phyloP scores from a whole-genome alignment of 306 rosid genomes.

The apple (Malus domestica) region ASM211411v1 NC_041793.1:46701001-46701500 shows the following conservation, averaged over 20 bases:
- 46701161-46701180: no score
- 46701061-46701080: conserved; percentile 24
- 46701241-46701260: conserved; percentile 74
- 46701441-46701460: conserved; percentile 40
- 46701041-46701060: conserved; percentile 31
- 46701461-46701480: no score
- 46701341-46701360: conserved; percentile 26
- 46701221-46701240: conserved; percentile 87
- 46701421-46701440: conserved; percentile 36
- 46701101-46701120: conserved; percentile 47
- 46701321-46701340: no score
- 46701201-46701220: conserved; percentile 86
- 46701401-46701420: conserved; percentile 41
- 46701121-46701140: no score
- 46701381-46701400: conserved; percentile 37
- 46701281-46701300: conserved; percentile 25
- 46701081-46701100: conserved; percentile 32
- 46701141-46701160: no score
- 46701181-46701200: conserved; percentile 58
- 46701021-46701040: conserved; percentile 16
- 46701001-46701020: no score
- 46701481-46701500: no score
- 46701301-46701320: no score
- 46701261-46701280: conserved; percentile 46
- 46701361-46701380: conserved; percentile 34